A percentile compares a stretch with the other conserved stretches of the same genome.
Conservation (phyloP, 2,329 filamentous ascomycete species). For the Hansfordia pulvinata region DNA sequence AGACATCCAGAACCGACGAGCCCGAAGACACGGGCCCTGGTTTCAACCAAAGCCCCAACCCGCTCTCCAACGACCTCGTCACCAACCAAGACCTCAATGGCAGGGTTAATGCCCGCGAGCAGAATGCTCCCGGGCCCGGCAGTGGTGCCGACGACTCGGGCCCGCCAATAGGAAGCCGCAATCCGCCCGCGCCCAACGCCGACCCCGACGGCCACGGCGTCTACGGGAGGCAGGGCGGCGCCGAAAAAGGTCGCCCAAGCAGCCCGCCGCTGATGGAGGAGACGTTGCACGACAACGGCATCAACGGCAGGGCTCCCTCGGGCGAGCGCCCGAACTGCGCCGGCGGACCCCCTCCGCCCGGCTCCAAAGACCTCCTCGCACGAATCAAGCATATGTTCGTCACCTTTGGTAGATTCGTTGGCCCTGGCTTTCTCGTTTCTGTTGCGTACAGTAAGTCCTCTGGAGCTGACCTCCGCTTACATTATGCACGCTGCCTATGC, state of each 20-base stretch:
- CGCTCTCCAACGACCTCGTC: conserved; percentile 38
- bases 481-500: neutral
- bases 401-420: conserved; percentile 44
- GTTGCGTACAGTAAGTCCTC: conserved; percentile 44
- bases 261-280: neutral
- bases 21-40: conserved; percentile 21
- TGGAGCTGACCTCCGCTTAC: too few species aligned
- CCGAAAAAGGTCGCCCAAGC: neutral
- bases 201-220: conserved; percentile 7
- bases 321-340: conserved; percentile 1
- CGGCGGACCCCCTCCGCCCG: conserved; percentile 6
- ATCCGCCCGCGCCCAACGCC: conserved; percentile 6
- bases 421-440: conserved; percentile 52
- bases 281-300: too few species aligned
- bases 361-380: too few species aligned
- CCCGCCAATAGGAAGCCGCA: conserved; percentile 10
- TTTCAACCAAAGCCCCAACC: conserved; percentile 41
- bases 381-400: conserved; percentile 18
- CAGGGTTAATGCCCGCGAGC: conserved; percentile 28
- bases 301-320: neutral
- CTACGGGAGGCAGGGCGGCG: neutral
- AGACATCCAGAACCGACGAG: conserved; percentile 23
- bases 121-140: conserved; percentile 8
- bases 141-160: conserved; percentile 14
- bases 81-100: conserved; percentile 42